Conservation (phyloP, 345 rosid species). For the Salix caprea region DNA sequence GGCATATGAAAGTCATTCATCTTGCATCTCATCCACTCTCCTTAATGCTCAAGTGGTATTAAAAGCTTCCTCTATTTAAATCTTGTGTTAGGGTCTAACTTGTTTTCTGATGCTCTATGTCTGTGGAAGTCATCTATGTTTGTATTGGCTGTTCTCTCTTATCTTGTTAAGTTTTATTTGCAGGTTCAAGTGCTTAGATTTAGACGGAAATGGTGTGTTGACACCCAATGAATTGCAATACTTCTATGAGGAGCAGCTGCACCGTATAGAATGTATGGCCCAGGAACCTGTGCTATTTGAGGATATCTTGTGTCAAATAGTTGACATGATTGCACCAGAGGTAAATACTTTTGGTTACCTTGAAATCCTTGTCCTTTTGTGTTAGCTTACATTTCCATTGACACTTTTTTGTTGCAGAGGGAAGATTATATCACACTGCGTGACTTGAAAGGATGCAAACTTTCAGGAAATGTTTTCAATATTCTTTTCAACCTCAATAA, state of each 20-base stretch:
- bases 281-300: conserved; percentile 33
- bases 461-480: conserved; percentile 30
- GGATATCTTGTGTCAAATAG: conserved; percentile 31
- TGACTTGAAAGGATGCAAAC: conserved; percentile 27
- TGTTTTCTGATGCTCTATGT: not conserved
- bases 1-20: not conserved
- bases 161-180: not conserved
- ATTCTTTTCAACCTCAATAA: conserved; percentile 32
- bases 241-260: conserved; percentile 35
- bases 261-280: conserved; percentile 33
- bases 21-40: not conserved
- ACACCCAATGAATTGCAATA: conserved; percentile 25
- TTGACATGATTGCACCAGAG: conserved; percentile 32
- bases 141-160: not conserved
- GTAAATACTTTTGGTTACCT: not conserved
- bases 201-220: conserved; percentile 28
- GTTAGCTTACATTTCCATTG: not conserved
- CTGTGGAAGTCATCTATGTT: not conserved
- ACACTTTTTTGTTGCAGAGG: conserved; percentile 13
- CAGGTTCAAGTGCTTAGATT: conserved; percentile 34
- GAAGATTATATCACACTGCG: conserved; percentile 24
- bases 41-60: not conserved
- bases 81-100: not conserved
- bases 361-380: not conserved
- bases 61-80: not conserved